Conservation (phyloP, 2,329 filamentous ascomycete species). For the Xylariaceae sp. region DNA sequence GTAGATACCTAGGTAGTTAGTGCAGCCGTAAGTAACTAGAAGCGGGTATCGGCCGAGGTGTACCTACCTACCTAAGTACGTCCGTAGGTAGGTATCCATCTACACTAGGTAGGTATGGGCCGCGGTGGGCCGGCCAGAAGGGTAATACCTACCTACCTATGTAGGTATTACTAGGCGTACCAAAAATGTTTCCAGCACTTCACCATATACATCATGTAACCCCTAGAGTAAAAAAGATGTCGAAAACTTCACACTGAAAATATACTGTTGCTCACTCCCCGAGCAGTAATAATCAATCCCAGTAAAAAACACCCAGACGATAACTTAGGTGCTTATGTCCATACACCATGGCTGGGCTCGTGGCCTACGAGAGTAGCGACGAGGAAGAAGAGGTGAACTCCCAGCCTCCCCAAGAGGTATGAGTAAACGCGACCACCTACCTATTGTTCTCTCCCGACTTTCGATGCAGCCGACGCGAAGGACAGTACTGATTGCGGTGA, state of each 20-base stretch:
- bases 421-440: conserved; percentile 12
- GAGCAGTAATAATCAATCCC: neutral
- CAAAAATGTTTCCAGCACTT: neutral
- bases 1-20: too few species aligned
- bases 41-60: neutral
- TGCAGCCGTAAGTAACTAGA: neutral
- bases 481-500: conserved; percentile 32
- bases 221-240: neutral
- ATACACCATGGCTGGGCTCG: conserved; percentile 26
- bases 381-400: conserved; percentile 30
- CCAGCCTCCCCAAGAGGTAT: conserved; percentile 28
- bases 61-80: neutral
- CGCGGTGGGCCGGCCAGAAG: too few species aligned
- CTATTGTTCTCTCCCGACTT: conserved; percentile 11
- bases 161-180: too few species aligned
- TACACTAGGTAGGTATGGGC: too few species aligned
- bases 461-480: conserved; percentile 13
- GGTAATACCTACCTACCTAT: too few species aligned
- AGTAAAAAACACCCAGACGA: neutral
- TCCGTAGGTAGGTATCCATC: too few species aligned
- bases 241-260: neutral
- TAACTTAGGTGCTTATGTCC: neutral
- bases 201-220: too few species aligned
- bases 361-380: conserved; percentile 32
- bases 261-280: neutral